These are phyloP conservation scores for Blumeria hordei DNA, from an alignment of 2,329 filamentous ascomycete species.

Conservation along the genomic window DNA sequence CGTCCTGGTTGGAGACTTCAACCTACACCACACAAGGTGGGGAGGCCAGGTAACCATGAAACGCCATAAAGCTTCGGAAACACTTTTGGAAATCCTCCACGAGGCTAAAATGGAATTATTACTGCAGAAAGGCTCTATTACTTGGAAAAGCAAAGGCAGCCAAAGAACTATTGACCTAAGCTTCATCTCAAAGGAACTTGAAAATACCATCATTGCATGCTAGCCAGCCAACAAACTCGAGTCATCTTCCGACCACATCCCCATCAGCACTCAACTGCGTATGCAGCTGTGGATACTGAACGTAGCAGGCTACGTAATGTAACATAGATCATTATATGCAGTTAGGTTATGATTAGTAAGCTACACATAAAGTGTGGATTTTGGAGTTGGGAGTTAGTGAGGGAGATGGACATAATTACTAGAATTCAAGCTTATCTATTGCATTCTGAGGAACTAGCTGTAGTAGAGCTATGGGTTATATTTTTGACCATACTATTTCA, in stretches of 20 bases:
- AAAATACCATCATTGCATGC: neutral
- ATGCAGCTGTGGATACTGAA: too few species aligned
- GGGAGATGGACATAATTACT: too few species aligned
- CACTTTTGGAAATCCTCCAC: neutral
- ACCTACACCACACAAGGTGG: neutral
- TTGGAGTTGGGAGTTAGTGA: too few species aligned
- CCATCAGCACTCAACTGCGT: neutral
- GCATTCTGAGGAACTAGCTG: too few species aligned
- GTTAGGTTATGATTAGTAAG: too few species aligned
- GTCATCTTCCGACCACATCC: neutral
- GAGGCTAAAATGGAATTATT: neutral
- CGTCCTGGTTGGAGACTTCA: neutral
- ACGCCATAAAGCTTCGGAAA: neutral
- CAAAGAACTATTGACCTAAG: neutral
- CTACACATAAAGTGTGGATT: too few species aligned
- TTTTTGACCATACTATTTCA: too few species aligned
- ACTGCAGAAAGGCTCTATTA: neutral
- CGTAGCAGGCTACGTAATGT: too few species aligned
- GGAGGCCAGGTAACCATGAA: neutral
- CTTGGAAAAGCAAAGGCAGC: neutral
- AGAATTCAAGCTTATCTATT: too few species aligned
- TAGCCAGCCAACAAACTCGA: neutral
- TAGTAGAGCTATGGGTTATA: too few species aligned
- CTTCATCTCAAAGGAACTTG: neutral
- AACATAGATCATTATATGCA: too few species aligned